Evolutionary conservation across 225 moss, liverwort and hornwort species (phyloP).

Genomic region (Physcomitrellopsis africana): DNA sequence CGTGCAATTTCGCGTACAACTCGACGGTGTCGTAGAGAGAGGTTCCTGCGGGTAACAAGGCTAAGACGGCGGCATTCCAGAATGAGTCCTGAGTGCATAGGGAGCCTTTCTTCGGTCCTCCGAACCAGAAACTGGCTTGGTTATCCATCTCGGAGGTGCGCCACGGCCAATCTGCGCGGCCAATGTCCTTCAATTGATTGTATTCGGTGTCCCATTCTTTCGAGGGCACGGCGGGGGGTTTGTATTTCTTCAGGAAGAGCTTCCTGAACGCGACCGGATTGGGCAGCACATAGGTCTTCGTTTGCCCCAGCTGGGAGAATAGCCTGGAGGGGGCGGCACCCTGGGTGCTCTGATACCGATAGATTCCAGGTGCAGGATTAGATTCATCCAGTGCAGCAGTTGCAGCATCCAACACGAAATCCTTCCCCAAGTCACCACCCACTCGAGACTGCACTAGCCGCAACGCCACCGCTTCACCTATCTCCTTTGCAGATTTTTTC

Average conservation of each 20-base stretch:
- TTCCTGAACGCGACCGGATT: conserved; percentile 8
- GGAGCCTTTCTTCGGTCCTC: background rate
- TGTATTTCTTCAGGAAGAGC: background rate
- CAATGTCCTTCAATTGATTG: conserved; percentile 12
- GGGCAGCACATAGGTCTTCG: conserved; percentile 7
- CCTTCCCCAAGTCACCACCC: background rate
- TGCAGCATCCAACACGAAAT: conserved; percentile 14
- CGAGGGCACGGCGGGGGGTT: conserved; percentile 19
- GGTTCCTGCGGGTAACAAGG: background rate
- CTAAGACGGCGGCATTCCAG: background rate
- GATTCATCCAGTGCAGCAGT: background rate
- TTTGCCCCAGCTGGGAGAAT: background rate
- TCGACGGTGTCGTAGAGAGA: conserved; percentile 21
- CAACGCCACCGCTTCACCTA: conserved; percentile 22
- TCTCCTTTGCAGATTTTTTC: conserved; percentile 15
- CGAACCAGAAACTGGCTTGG: conserved; percentile 16
- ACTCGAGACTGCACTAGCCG: background rate
- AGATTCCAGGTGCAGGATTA: conserved; percentile 19
- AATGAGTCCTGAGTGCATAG: conserved; percentile 1
- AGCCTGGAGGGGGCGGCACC: background rate
- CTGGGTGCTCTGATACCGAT: conserved; percentile 5
- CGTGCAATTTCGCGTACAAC: conserved; percentile 15
- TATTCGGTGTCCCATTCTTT: conserved; percentile 21
- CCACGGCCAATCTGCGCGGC: conserved; percentile 13
- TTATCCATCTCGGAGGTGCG: conserved; percentile 10